Evolutionary conservation across 106 monocot genomes (phyloP), one percentile per base, ranked within the genome.

Genomic region (Dactylorhiza incarnata): DNA sequence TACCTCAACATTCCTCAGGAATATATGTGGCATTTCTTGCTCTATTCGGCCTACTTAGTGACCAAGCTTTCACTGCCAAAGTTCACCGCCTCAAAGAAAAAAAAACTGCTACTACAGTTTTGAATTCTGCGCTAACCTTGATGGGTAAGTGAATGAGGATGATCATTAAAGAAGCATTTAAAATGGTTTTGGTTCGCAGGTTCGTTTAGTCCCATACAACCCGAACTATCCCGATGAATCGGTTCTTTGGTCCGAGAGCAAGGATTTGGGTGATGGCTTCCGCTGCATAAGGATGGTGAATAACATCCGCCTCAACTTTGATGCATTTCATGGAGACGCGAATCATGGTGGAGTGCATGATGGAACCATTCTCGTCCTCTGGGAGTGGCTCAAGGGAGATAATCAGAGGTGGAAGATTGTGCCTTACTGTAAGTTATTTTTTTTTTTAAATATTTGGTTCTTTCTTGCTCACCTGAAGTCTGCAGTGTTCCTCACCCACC

Each of bases 351-450:
- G 82, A 19, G 82, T 82, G 48, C 77, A 25, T 50, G 82, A 82
- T 52, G 82, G 82, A 43, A 82, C 82, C 46, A 63, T 56, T 71
- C 5, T 82, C 47, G 76, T 82, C 20, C 77, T 82, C 5, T 82
- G 77, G 62, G 82, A 82, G 49, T 82, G 82, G 82, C 72, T 82
- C 71, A 76, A 82, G 72, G 82, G 82, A 61, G 61, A 82, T 2
- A 82, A 82, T 47, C 81, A 81, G 76, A 75, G 81, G 76, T 81
- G 81, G 81, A 81, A 76, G 81, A 81, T 76, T 76, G 82, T 54
- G 65, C 77, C 82, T 16, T 73, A 77, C 82, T 82, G 82, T 82
- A 77, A 82, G 82, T 77, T 17, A 11, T 26, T 68, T 65, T 29
- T 26, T 65, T 20, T 6, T n/a, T 19, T 17, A 37, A 37, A 37